Base-by-base conservation (phyloP, 2,329 filamentous ascomycete species). In the Phyllosticta citrichinensis region DNA sequence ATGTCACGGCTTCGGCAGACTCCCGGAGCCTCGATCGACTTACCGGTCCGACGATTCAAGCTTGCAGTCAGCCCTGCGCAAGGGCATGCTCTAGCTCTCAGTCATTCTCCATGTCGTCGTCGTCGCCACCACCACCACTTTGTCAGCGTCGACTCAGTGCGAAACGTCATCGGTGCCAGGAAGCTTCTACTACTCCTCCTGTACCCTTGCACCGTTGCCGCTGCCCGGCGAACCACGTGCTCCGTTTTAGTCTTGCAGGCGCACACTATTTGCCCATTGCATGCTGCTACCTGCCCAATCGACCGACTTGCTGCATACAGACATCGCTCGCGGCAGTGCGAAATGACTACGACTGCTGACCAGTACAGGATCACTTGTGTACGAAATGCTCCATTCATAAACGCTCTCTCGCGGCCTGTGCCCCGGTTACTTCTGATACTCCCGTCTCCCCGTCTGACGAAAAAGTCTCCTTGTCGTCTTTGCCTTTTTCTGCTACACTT, bases 91-190 rank as follows among this genome's bases (percentile, higher is more conserved):
- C 19, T 52, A 8, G 53, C 30, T 33, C 52, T 60, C 58, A 55
- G 20, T n/a, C 57, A 52, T 24, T 17, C 54, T 33, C 53, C 2
- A n/a, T n/a, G n/a, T 51, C n/a, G n/a, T 22, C 33, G 35, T 24
- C 35, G 12, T 35, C 17, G 25, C 27, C 52, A n/a, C 35, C 35
- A 20, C 52, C 11, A 35, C 17, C 50, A 20, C 52, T 25, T 35
- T 25, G 30, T 33, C 17, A 57, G 35, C 27, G 24, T 12, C 24
- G 24, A 47, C 53, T 60, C 52, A 60, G 52, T 47, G 52, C 52
- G 12, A 51, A 54, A 55, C 58, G 58, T 56, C 58, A 60, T 56
- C 24, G 10, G 33, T 33, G 33, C 58, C 40, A 52, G 25, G 19
- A 60, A 52, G 33, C n/a, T 25, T n/a, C 2, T 47, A n/a, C 12